Conservation (phyloP, 768 basidiomycete genomes). For the Jaapia argillacea region DNA sequence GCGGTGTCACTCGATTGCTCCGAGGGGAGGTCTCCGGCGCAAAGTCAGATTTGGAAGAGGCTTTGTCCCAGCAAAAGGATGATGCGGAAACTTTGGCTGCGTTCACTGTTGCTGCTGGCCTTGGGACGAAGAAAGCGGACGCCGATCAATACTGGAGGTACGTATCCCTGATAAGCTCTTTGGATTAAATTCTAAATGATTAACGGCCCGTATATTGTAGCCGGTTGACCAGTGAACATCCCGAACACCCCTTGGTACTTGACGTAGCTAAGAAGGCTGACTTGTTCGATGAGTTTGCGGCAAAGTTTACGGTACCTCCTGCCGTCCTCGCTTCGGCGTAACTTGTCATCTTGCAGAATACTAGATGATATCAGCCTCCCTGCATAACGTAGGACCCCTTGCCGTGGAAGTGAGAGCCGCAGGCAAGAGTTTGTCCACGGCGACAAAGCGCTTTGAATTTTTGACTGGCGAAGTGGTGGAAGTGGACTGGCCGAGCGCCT, state of each 20-base stretch:
- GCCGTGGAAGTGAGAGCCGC: too few relatives aligned
- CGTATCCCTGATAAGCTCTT: slow-evolving; percentile 18
- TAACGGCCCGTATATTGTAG: slow-evolving; percentile 17
- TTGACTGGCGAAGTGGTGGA: too few relatives aligned
- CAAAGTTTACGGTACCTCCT: slow-evolving; percentile 54
- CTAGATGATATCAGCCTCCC: too few relatives aligned
- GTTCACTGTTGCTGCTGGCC: slow-evolving; percentile 49
- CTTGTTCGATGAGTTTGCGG: slow-evolving; percentile 51
- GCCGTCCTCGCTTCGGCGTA: too few relatives aligned
- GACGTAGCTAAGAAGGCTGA: slow-evolving; percentile 52
- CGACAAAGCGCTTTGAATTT: too few relatives aligned
- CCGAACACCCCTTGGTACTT: slow-evolving; percentile 57
- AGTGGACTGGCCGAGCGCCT: too few relatives aligned
- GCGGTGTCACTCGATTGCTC: slow-evolving; percentile 71
- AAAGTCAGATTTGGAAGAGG: slow-evolving; percentile 75
- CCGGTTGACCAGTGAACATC: slow-evolving; percentile 38
- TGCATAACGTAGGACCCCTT: too few relatives aligned
- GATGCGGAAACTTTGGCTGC: slow-evolving; percentile 66
- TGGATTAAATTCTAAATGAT: slow-evolving; percentile 5
- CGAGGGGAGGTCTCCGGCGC: slow-evolving; percentile 66
- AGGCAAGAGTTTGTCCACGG: too few relatives aligned
- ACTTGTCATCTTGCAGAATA: too few relatives aligned
- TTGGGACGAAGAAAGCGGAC: slow-evolving; percentile 50
- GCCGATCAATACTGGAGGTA: slow-evolving; percentile 64
- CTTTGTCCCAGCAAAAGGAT: slow-evolving; percentile 46